A percentile compares a stretch with the other conserved stretches of the same genome.
Evolutionary conservation across 306 rosid species (phyloP).

Genomic region (Citrullus mucosospermus): DNA sequence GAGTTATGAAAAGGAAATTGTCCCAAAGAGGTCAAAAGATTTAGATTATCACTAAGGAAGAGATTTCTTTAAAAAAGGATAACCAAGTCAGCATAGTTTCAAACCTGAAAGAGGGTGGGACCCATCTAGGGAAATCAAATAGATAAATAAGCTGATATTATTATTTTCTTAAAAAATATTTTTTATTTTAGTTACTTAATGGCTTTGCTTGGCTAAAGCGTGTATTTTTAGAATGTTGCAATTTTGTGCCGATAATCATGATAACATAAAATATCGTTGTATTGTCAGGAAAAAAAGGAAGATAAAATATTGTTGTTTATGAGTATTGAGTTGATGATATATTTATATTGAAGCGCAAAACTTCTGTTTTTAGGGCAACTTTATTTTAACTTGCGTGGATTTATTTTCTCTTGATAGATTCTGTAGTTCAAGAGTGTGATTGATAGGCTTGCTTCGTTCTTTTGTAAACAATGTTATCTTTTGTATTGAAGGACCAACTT

Average conservation of each 20-base stretch:
- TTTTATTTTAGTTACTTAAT: background rate
- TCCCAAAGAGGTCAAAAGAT: background rate
- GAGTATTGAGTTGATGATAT: background rate
- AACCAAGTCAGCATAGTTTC: background rate
- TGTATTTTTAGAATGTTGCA: background rate
- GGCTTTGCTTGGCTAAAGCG: background rate
- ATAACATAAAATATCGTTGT: no score
- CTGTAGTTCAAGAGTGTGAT: background rate
- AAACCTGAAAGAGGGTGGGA: background rate
- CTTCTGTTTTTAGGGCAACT: background rate
- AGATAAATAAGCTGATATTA: no score
- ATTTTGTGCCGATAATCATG: background rate
- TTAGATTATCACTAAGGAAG: no score
- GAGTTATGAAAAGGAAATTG: background rate
- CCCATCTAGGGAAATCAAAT: background rate
- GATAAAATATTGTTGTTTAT: background rate
- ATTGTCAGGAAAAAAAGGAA: background rate
- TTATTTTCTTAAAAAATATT: no score
- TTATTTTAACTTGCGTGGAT: background rate
- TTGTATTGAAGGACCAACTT: background rate
- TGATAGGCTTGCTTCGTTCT: background rate
- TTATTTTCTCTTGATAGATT: background rate
- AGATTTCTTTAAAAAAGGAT: background rate
- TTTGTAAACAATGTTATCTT: background rate
- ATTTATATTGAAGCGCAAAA: background rate